Evolutionary conservation across 1,139 yeast species (phyloP), one percentile per base, ranked within the genome.

Genomic region (Protomyces gravidus): DNA sequence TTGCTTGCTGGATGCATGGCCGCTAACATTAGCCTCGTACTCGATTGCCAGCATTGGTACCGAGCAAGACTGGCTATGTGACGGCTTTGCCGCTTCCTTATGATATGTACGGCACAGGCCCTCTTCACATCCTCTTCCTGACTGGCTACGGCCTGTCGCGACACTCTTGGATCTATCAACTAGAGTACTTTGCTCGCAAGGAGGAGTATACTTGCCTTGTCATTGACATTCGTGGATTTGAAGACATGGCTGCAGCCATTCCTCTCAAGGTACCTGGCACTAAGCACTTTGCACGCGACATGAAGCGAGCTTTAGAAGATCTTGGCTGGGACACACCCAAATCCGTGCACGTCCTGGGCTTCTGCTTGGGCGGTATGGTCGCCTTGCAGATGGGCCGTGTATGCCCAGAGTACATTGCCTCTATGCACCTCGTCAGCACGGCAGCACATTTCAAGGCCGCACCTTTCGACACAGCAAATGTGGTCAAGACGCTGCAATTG

Each of bases 331-430:
- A 33, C 19, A 15, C 11, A 21, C 58, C 58, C 9, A 53, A 53
- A 21, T 11, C 36, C 9, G 49, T 53, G 13, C 58, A 53, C 30
- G 46, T 53, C 9, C 39, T 53, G 15, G 58, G 58, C 4, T 33
- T 53, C 42, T 32, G 58, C 15, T 39, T 53, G 25, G 58, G 52
- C 15, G 58, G 58, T 30, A 53, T 53, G 58, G 21, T 53, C n/a
- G 58, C 58, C 11, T n/a, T 53, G 36, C 58, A 53, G 39, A 45
- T 53, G 58, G 50, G 58, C 21, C 50, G 58, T 13, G 42, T 53
- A 5, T 53, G 58, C 45, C 58, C 58, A 25, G 58, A 53, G 21
- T 36, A 33, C 30, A 33, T 53, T 25, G 58, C 58, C 11, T 32
- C 46, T 13, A 19, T 53, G 27, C 58, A 53, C 33, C 36, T 53